These are phyloP conservation scores for Suhomyces wounanorum DNA, from an alignment of 1,139 yeast genomes.

Conservation along the genomic window DNA sequence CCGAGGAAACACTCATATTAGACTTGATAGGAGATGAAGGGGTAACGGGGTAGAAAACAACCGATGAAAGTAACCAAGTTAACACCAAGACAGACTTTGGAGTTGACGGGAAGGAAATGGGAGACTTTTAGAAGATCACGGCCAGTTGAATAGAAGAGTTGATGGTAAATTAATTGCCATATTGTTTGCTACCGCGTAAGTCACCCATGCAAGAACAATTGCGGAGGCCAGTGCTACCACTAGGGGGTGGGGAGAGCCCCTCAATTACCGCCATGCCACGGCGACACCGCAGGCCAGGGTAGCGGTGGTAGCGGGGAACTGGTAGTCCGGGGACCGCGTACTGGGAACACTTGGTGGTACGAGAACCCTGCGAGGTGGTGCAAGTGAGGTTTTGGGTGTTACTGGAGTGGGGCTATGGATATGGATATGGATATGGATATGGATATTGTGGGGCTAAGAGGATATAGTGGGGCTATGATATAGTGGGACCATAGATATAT, in stretches of 20 bases:
- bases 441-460: too few species aligned
- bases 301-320: too few species aligned
- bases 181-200: background rate
- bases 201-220: background rate
- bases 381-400: too few species aligned
- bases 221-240: background rate
- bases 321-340: too few species aligned
- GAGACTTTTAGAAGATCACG: constrained; percentile 1
- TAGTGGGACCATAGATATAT: too few species aligned
- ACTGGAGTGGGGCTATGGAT: too few species aligned
- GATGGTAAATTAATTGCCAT: background rate
- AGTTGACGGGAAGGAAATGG: background rate
- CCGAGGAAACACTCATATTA: background rate
- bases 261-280: background rate
- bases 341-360: too few species aligned
- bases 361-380: too few species aligned
- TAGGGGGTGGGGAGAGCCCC: background rate
- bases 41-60: background rate
- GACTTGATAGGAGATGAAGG: background rate
- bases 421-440: too few species aligned
- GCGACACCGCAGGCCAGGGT: background rate
- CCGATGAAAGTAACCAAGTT: background rate
- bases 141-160: constrained; percentile 1
- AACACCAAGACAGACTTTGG: background rate
- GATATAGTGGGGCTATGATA: too few species aligned